Evolutionary conservation across 1,284 basidiomycete species (phyloP), one percentile per base, ranked within the genome.

Genomic region (Ceratorhiza oryzae-sativae): DNA sequence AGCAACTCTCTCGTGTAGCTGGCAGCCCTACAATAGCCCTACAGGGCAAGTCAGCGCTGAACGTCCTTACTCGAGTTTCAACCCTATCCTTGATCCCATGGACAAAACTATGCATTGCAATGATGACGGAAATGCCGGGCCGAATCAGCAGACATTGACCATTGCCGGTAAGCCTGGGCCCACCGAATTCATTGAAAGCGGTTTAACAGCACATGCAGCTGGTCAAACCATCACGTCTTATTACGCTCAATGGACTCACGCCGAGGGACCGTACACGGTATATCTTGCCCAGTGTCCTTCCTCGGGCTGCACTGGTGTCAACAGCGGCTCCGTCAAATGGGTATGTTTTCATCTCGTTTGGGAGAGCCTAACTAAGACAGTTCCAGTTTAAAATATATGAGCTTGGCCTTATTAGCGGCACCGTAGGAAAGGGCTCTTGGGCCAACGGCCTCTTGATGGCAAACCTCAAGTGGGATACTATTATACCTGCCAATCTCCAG

Each of bases 291-390:
- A 62, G 68, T 73, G 75, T 75, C 30, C 46, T 25, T 45, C 55
- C 41, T 48, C 61, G 77, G 75, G 79, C 75, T 58, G 71, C 75
- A 73, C 74, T 27, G 80, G 27, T 4, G 32, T 41, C 25, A 58
- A 51, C 62, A 9, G 78, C 77, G 75, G 73, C 3, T 51, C 34
- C 6, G 36, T 32, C 15, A 32, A 48, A 49, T 73, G 63, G 63
- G 67, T 56, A 73, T 3, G 58, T 18, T 30, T n/a, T n/a, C n/a
- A 18, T 10, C 42, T 18, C 15, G 6, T 45, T 18, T 3, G 18
- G 3, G 9, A 45, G n/a, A 18, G 10, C n/a, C 9, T 9, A 9
- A 4, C 42, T 18, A 18, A 45, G 10, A 18, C 18, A 9, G 18
- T 45, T 45, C 18, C 46, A 61, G 70, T 71, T 71, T 51, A 71